These are phyloP conservation scores for Penicillium occitanis DNA, from an alignment of 2,329 filamentous ascomycete genomes.

Conservation along the genomic window DNA sequence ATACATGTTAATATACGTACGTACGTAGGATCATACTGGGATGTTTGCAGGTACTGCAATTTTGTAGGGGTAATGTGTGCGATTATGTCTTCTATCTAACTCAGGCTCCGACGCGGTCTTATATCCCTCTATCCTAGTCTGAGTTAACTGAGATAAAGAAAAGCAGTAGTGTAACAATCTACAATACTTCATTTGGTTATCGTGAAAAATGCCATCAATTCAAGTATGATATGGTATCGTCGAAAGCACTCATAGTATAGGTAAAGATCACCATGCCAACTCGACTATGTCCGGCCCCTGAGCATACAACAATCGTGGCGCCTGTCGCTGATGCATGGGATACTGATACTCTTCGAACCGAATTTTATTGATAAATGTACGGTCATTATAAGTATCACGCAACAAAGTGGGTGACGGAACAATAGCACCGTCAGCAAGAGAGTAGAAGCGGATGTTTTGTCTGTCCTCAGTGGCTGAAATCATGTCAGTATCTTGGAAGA, in stretches of 20 bases:
- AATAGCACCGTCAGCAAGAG: slow-evolving; percentile 37
- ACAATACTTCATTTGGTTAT: not conserved
- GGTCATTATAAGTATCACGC: slow-evolving; percentile 28
- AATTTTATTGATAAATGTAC: slow-evolving; percentile 30
- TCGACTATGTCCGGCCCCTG: slow-evolving; percentile 36
- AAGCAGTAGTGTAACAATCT: not conserved
- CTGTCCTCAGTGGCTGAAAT: slow-evolving; percentile 34
- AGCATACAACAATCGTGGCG: slow-evolving; percentile 38
- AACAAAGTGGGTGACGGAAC: slow-evolving; percentile 30
- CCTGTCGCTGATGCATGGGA: slow-evolving; percentile 29
- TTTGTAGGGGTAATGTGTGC: not conserved
- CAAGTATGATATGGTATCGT: not conserved
- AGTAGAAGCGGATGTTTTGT: slow-evolving; percentile 39
- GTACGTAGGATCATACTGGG: not conserved
- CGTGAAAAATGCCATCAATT: not conserved
- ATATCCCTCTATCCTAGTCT: not conserved
- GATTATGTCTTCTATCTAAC: not conserved
- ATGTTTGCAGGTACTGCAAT: not conserved
- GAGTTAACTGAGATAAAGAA: not conserved
- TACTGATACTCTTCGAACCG: slow-evolving; percentile 36
- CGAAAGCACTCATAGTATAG: not conserved
- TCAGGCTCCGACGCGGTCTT: not conserved
- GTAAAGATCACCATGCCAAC: slow-evolving; percentile 37
- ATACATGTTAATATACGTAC: not conserved
- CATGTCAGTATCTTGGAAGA: not conserved